Evolutionary conservation across 768 basidiomycete genomes (phyloP).

Genomic region (Psilocybe cubensis): DNA sequence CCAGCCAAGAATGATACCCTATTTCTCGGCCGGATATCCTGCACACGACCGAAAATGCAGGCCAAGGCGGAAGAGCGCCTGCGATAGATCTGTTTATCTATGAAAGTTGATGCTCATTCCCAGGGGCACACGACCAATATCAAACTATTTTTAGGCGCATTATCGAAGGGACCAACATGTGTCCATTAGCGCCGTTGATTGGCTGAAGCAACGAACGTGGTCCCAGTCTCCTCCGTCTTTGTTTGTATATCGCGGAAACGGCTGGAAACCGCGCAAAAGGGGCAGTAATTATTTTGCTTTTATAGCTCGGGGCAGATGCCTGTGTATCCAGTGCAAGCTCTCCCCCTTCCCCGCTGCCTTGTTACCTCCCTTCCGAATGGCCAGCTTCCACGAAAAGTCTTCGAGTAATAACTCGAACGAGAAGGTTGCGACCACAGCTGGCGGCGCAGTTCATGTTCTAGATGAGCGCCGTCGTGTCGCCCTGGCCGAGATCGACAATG

Average conservation of each 20-base stretch:
- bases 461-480: constrained; percentile 81
- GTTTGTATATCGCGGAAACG: too few species aligned
- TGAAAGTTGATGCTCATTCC: neutral
- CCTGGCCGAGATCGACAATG: constrained; percentile 86
- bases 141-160: constrained; percentile 12
- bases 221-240: constrained; percentile 7
- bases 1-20: neutral
- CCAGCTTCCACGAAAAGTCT: constrained; percentile 42
- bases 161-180: constrained; percentile 14
- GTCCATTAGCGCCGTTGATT: constrained; percentile 25
- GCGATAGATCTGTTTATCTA: neutral
- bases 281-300: neutral
- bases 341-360: constrained; percentile 9
- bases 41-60: neutral
- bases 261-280: neutral
- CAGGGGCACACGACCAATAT: constrained; percentile 7
- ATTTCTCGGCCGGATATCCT: neutral
- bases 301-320: constrained; percentile 5
- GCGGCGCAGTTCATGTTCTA: constrained; percentile 44
- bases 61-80: neutral
- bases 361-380: constrained; percentile 25
- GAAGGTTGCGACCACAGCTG: constrained; percentile 20
- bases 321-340: neutral
- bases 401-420: constrained; percentile 37
- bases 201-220: constrained; percentile 37